These are phyloP conservation scores for Mortierella sp. DNA, from an alignment of 371 early-diverging fungal species.

Conservation along the genomic window DNA sequence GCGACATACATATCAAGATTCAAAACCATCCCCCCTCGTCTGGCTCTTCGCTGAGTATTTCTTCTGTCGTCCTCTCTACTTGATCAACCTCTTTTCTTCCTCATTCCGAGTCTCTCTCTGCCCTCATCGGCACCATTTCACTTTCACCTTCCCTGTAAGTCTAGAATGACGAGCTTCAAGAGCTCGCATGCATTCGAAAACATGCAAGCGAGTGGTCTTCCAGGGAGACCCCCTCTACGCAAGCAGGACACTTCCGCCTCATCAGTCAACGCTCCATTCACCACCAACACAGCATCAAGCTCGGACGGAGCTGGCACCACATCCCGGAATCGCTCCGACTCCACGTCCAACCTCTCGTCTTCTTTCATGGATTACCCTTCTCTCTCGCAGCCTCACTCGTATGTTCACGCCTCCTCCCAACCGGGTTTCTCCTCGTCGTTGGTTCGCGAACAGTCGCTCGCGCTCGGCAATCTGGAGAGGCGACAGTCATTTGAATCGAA, in stretches of 20 bases:
- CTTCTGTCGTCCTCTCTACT: too few relatives aligned
- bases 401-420: slow-evolving; percentile 12
- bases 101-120: not conserved
- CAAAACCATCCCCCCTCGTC: too few relatives aligned
- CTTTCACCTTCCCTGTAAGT: not conserved
- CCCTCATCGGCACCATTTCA: not conserved
- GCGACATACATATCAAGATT: too few relatives aligned
- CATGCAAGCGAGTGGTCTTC: slow-evolving; percentile 24
- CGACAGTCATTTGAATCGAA: slow-evolving; percentile 35
- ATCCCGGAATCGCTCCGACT: slow-evolving; percentile 33
- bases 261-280: not conserved
- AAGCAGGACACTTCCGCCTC: slow-evolving; percentile 23
- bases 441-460: slow-evolving; percentile 68
- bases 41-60: too few relatives aligned
- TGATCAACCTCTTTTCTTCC: not conserved
- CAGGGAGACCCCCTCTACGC: slow-evolving; percentile 27
- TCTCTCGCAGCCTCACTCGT: slow-evolving; percentile 31
- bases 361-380: slow-evolving; percentile 22
- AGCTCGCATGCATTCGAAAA: slow-evolving; percentile 44
- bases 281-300: slow-evolving; percentile 1
- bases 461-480: slow-evolving; percentile 56
- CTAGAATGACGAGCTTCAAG: slow-evolving; percentile 42
- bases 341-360: slow-evolving; percentile 28
- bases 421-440: slow-evolving; percentile 37
- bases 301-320: slow-evolving; percentile 2